Conservation (phyloP, 1,284 basidiomycete species). For the Xerocomus subilludens region DNA sequence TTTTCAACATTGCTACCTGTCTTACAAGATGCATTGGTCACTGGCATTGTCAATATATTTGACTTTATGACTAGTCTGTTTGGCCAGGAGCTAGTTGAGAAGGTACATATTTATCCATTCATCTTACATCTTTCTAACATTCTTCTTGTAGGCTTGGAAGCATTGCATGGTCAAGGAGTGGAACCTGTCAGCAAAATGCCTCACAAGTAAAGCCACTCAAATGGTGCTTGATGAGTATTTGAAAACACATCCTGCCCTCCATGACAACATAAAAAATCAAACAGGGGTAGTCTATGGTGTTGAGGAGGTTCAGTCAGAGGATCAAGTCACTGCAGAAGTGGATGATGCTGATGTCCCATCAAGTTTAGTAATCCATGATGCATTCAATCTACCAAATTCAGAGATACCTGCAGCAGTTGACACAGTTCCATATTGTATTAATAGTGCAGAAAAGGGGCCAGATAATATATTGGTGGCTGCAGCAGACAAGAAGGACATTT, state of each 20-base stretch:
- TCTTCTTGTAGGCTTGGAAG: conserved; percentile 8
- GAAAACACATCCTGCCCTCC: background rate
- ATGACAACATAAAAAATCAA: conserved; percentile 9
- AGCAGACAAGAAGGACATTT: conserved; percentile 20
- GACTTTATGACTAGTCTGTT: conserved; percentile 37
- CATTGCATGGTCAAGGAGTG: conserved; percentile 6
- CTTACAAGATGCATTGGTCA: conserved; percentile 31
- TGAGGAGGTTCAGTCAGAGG: too few relatives aligned
- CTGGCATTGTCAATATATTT: conserved; percentile 36
- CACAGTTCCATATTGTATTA: conserved; percentile 1
- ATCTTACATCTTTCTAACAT: background rate
- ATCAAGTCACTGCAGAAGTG: background rate
- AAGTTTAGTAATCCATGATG: conserved; percentile 12
- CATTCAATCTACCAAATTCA: background rate
- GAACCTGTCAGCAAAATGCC: conserved; percentile 16
- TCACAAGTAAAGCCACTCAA: conserved; percentile 21
- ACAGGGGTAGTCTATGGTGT: background rate
- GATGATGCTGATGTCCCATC: conserved; percentile 24
- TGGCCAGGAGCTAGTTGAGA: conserved; percentile 36
- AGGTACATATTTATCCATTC: background rate
- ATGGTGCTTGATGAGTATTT: conserved; percentile 11
- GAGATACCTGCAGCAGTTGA: conserved; percentile 9
- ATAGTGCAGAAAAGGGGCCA: background rate
- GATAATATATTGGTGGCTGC: conserved; percentile 6
- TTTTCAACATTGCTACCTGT: conserved; percentile 15